Percentiles rank a stretch among this genome's conserved stretches.
These are phyloP conservation scores for Pyrenula aspistea DNA, from an alignment of 495 filamentous ascomycete genomes.

Conservation along the genomic window DNA sequence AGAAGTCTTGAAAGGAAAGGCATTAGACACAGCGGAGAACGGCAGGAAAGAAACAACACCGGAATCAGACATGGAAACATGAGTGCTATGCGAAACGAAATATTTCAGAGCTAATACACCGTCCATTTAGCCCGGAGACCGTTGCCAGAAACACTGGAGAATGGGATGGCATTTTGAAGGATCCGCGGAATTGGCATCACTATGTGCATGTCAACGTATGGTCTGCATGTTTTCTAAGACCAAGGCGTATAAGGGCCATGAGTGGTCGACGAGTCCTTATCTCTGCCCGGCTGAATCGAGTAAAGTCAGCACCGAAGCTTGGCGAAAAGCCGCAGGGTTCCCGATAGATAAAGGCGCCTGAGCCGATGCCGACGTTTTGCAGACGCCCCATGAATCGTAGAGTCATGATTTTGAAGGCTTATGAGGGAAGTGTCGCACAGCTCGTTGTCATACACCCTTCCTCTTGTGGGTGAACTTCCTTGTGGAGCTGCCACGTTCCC, in stretches of 20 bases:
- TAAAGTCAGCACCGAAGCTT: background rate
- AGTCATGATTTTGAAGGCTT: too few species aligned
- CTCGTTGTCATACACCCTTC: too few species aligned
- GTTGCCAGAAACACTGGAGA: background rate
- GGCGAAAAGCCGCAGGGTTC: background rate
- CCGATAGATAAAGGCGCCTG: background rate
- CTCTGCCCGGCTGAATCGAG: background rate
- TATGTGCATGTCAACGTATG: background rate
- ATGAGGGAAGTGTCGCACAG: too few species aligned
- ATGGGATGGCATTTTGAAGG: background rate
- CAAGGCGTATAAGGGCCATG: too few species aligned
- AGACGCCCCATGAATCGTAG: too few species aligned
- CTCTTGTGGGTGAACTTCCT: too few species aligned
- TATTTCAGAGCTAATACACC: background rate
- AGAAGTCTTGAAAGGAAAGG: too few species aligned
- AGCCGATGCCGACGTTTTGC: background rate
- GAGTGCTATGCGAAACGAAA: background rate
- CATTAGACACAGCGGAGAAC: too few species aligned
- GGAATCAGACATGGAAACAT: background rate
- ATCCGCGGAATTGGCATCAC: constrained; percentile 1
- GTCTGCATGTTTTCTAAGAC: too few species aligned
- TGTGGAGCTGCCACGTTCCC: too few species aligned
- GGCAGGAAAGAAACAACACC: too few species aligned
- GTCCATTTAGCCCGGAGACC: background rate
- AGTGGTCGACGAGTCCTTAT: background rate